Evolutionary conservation across 306 rosid species (phyloP), one percentile per base, ranked within the genome.

Genomic region (Glycine soja): DNA sequence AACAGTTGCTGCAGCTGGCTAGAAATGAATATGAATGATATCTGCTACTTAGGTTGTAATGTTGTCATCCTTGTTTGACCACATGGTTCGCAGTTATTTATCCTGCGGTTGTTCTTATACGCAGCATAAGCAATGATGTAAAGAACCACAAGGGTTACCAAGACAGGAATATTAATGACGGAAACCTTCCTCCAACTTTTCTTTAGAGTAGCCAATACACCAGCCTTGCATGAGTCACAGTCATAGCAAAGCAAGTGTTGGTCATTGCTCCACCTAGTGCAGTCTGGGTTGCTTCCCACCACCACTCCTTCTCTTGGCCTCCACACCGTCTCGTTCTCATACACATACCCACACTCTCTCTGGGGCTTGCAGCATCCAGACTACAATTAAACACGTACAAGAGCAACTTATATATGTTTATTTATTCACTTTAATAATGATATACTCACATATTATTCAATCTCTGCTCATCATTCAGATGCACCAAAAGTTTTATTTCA

Each of bases 351-450:
- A 62, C 94, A 93, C 38, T 77, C 94, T 6, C 97, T 85, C 0
- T 90, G 97, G 24, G 97, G 93, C 84, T 91, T 93, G 89, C 97
- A 93, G 83, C 97, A 93, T 16, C 97, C 97, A 63, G 94, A 90
- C 97, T 92, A 15, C 50, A 50, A 63, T 11, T 7, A 32, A 5
- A 32, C 18, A 11, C 40, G 10, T 34, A 3, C 3, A 4, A 4
- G 43, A 7, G 2, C 46, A 42, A 42, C 9, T 36, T 24, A 24
- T 24, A 24, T 19, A 0, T 19, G 1, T 24, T 24, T 19, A 19
- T 19, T 19, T 1, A 19, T n/a, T n/a, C n/a, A n/a, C n/a, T n/a
- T n/a, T n/a, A n/a, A n/a, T n/a, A n/a, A n/a, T n/a, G n/a, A n/a
- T n/a, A n/a, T n/a, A 24, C 30, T 24, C 30, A 24, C 30, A 24